Conservation (phyloP, 768 basidiomycete species). For the Phanerodontia chrysosporium region DNA sequence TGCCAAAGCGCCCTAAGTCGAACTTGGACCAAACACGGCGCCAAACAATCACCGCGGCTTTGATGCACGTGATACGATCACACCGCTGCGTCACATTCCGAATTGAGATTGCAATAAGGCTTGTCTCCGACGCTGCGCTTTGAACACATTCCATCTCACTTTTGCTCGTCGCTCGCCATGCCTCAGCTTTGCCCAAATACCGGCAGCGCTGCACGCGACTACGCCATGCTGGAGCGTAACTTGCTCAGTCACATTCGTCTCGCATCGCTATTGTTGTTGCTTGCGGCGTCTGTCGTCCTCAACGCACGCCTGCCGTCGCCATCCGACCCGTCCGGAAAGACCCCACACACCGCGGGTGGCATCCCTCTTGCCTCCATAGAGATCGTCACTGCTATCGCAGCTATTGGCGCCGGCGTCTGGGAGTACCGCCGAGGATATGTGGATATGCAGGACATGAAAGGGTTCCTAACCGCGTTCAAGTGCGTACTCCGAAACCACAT, state of each 20-base stretch:
- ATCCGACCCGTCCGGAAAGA: constrained; percentile 18
- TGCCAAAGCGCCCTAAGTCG: constrained; percentile 5
- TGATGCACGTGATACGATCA: not conserved
- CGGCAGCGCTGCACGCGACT: constrained; percentile 60
- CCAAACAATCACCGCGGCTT: constrained; percentile 8
- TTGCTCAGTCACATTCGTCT: constrained; percentile 66
- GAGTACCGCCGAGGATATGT: constrained; percentile 58
- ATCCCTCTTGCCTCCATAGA: constrained; percentile 52
- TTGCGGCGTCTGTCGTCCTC: constrained; percentile 62
- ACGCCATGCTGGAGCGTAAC: constrained; percentile 77
- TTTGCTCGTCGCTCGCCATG: constrained; percentile 2
- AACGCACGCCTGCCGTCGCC: constrained; percentile 45
- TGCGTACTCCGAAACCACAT: constrained; percentile 26
- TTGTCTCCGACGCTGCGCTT: not conserved
- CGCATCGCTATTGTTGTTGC: constrained; percentile 56
- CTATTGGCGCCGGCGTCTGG: constrained; percentile 56
- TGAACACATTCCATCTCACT: not conserved
- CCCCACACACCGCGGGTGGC: constrained; percentile 26
- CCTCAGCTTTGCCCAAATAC: constrained; percentile 15
- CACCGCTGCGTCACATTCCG: not conserved
- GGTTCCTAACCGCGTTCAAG: constrained; percentile 59
- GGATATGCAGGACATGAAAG: constrained; percentile 53
- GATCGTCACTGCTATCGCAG: constrained; percentile 47
- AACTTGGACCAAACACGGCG: constrained; percentile 11
- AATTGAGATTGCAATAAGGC: not conserved